These are phyloP conservation scores for Tuber borchii DNA, from an alignment of 495 filamentous ascomycete species.

Conservation along the genomic window DNA sequence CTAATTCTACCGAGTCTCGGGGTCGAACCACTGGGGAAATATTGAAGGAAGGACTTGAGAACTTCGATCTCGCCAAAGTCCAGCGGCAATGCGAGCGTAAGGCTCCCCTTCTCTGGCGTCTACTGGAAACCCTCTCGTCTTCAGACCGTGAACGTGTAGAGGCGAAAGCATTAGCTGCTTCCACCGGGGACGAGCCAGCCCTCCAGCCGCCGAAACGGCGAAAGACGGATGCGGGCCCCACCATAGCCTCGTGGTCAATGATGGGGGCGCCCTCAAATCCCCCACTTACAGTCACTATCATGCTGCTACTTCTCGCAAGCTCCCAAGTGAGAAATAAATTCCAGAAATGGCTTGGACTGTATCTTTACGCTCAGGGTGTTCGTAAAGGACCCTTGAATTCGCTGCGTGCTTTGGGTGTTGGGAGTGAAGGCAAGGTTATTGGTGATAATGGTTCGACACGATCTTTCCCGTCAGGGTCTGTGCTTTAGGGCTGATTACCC, in stretches of 20 bases:
- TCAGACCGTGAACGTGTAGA: slow-evolving; percentile 34
- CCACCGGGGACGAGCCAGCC: slow-evolving; percentile 14
- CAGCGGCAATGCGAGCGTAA: slow-evolving; percentile 35
- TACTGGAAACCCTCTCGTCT: slow-evolving; percentile 29
- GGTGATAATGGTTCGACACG: slow-evolving; percentile 32
- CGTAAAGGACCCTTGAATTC: slow-evolving; percentile 34
- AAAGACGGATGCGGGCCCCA: slow-evolving; percentile 19
- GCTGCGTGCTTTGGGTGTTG: slow-evolving; percentile 29
- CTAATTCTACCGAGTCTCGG: slow-evolving; percentile 34
- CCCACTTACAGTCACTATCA: slow-evolving; percentile 30
- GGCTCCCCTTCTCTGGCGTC: slow-evolving; percentile 33
- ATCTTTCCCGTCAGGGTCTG: background rate
- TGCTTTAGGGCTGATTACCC: slow-evolving; percentile 12
- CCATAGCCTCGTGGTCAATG: background rate
- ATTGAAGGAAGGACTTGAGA: slow-evolving; percentile 31
- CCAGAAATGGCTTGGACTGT: slow-evolving; percentile 33
- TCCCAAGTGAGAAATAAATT: slow-evolving; percentile 36
- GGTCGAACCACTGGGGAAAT: slow-evolving; percentile 34
- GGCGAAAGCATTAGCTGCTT: slow-evolving; percentile 7
- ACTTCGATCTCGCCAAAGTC: slow-evolving; percentile 29
- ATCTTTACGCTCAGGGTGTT: slow-evolving; percentile 33
- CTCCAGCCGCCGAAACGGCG: slow-evolving; percentile 22
- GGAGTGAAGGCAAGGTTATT: slow-evolving; percentile 36
- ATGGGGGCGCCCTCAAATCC: slow-evolving; percentile 23
- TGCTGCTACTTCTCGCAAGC: slow-evolving; percentile 29